A percentile compares a stretch with the other conserved stretches of the same genome.
phyloP scores from a whole-genome alignment of 2,329 filamentous ascomycete species.

The Bisporella sp. region DNA sequence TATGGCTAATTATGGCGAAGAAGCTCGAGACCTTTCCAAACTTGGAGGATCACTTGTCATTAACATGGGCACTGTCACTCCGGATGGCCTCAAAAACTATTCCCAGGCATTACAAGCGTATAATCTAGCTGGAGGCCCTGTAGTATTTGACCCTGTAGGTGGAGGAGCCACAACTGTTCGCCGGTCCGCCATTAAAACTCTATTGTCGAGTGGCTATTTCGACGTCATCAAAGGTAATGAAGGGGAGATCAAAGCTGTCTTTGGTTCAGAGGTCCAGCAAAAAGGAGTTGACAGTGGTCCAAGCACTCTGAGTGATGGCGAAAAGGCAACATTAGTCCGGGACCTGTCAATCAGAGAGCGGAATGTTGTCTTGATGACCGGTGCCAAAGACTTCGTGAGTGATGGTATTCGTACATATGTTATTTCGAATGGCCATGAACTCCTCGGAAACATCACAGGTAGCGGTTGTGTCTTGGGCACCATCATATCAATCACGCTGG shows the following conservation, averaged over 20 bases:
- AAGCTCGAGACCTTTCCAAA: conserved; percentile 72
- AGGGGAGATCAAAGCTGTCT: conserved; percentile 72
- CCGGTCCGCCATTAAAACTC: conserved; percentile 59
- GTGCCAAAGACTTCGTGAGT: conserved; percentile 67
- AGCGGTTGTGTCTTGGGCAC: conserved; percentile 84
- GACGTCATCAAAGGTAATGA: conserved; percentile 93
- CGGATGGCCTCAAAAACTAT: conserved; percentile 66
- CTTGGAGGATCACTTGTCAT: conserved; percentile 76
- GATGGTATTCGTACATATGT: conserved; percentile 63
- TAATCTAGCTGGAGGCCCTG: conserved; percentile 66
- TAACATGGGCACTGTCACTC: conserved; percentile 91
- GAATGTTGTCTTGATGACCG: conserved; percentile 77
- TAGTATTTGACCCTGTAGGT: conserved; percentile 85
- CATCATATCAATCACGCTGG: conserved; percentile 67
- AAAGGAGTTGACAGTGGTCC: conserved; percentile 76
- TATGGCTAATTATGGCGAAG: conserved; percentile 83
- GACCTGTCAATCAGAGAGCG: conserved; percentile 61
- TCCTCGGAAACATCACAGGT: conserved; percentile 66
- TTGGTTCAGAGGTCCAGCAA: conserved; percentile 55
- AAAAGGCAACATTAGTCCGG: conserved; percentile 56
- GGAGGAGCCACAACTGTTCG: conserved; percentile 76
- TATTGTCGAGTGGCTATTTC: conserved; percentile 71
- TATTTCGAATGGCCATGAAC: conserved; percentile 69
- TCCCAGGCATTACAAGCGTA: conserved; percentile 70
- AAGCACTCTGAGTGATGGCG: conserved; percentile 42